These are phyloP conservation scores for Mollisiaceae sp. DNA, from an alignment of 2,329 filamentous ascomycete species.

Conservation along the genomic window DNA sequence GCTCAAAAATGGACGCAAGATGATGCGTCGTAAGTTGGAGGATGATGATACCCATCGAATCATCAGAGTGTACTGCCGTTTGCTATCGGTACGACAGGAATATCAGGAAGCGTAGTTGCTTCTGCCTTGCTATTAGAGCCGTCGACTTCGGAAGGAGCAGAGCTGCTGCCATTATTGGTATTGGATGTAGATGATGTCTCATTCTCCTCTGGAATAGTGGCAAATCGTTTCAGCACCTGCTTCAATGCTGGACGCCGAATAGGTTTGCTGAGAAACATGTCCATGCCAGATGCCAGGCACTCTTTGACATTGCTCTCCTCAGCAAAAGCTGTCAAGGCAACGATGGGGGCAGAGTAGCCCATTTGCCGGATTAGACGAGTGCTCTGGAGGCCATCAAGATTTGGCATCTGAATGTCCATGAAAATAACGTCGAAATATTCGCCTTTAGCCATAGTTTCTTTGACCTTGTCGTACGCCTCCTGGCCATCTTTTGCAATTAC, in stretches of 20 bases:
- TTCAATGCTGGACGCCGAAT: conserved; percentile 86
- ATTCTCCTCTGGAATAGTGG: conserved; percentile 76
- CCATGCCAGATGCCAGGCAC: conserved; percentile 88
- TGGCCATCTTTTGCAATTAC: conserved; percentile 86
- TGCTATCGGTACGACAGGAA: background rate
- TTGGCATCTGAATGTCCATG: conserved; percentile 96
- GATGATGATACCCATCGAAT: too few relatives aligned
- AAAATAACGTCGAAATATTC: conserved; percentile 85
- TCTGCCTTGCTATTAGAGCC: background rate
- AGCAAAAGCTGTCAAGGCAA: conserved; percentile 87
- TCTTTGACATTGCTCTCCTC: conserved; percentile 89
- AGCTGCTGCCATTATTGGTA: conserved; percentile 27
- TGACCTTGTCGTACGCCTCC: conserved; percentile 86
- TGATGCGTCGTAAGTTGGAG: too few relatives aligned
- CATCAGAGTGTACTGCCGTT: conserved; percentile 1
- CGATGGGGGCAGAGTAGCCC: conserved; percentile 87
- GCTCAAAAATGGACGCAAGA: too few relatives aligned
- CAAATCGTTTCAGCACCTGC: conserved; percentile 82
- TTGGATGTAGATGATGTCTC: conserved; percentile 35
- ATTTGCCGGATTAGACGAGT: conserved; percentile 84
- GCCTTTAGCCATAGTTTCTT: conserved; percentile 76
- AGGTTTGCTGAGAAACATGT: conserved; percentile 79
- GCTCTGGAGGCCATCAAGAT: conserved; percentile 85
- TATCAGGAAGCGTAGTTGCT: background rate
- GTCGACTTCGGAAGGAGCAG: conserved; percentile 22